phyloP scores from a whole-genome alignment of 345 rosid species.

The Isatis tinctoria region DNA sequence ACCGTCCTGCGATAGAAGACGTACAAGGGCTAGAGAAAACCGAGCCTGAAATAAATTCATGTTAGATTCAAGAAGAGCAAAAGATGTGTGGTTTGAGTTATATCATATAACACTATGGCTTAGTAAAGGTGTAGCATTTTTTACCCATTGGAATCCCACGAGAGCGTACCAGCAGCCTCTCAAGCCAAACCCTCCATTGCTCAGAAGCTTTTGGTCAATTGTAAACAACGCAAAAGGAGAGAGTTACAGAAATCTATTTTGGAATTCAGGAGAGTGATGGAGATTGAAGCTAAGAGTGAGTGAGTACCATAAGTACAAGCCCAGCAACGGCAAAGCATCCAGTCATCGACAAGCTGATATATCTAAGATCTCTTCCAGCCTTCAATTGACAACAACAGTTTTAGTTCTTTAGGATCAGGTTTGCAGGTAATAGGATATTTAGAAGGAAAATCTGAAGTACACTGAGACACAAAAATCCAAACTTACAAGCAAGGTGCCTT shows the following conservation, averaged over 20 bases:
- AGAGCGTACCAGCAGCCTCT: slow-evolving; percentile 68
- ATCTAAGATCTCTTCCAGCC: slow-evolving; percentile 87
- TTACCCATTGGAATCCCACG: slow-evolving; percentile 80
- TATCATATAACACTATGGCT: too few species aligned
- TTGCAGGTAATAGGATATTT: too few species aligned
- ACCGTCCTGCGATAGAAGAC: slow-evolving; percentile 56
- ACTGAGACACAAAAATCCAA: background rate
- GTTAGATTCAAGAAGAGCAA: slow-evolving; percentile 12
- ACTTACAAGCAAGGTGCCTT: slow-evolving; percentile 58
- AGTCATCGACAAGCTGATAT: slow-evolving; percentile 58
- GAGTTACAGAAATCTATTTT: background rate
- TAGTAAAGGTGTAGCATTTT: background rate
- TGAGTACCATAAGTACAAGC: slow-evolving; percentile 54
- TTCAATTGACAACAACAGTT: slow-evolving; percentile 28
- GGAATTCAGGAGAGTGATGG: background rate
- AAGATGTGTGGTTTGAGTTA: background rate
- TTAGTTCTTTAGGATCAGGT: slow-evolving; percentile 1
- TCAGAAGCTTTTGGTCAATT: slow-evolving; percentile 42
- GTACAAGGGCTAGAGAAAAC: slow-evolving; percentile 45
- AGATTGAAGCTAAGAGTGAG: background rate
- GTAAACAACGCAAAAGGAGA: background rate
- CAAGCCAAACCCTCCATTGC: slow-evolving; percentile 59
- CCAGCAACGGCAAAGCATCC: slow-evolving; percentile 63
- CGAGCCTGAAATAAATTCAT: slow-evolving; percentile 53
- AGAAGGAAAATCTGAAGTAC: background rate